A percentile compares a stretch with the other conserved stretches of the same genome.
Evolutionary conservation across 2,329 filamentous ascomycete species (phyloP).

Genomic region (Colletotrichum sojae): DNA sequence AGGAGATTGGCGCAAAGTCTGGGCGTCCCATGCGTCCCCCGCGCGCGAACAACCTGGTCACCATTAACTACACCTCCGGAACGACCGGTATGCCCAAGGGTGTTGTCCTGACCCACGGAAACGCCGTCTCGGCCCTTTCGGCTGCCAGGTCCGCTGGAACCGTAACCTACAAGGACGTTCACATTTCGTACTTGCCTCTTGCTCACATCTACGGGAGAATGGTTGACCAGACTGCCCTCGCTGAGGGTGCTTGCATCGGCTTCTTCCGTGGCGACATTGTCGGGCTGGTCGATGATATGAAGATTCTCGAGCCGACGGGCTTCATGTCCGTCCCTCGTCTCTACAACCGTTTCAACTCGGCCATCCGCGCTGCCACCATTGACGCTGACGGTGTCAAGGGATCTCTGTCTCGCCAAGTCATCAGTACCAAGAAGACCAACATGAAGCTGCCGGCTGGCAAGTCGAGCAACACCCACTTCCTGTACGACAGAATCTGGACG

Average conservation of each 20-base stretch:
- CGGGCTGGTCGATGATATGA: slow-evolving; percentile 91
- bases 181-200: slow-evolving; percentile 90
- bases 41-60: slow-evolving; percentile 81
- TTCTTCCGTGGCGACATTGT: slow-evolving; percentile 95
- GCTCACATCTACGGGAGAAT: slow-evolving; percentile 95
- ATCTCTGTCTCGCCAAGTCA: slow-evolving; percentile 82
- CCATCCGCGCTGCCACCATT: slow-evolving; percentile 83
- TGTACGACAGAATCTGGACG: slow-evolving; percentile 92
- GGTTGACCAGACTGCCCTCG: slow-evolving; percentile 81
- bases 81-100: slow-evolving; percentile 89
- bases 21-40: slow-evolving; percentile 81
- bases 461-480: slow-evolving; percentile 82
- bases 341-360: slow-evolving; percentile 90
- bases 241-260: slow-evolving; percentile 81
- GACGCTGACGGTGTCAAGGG: slow-evolving; percentile 86
- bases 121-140: slow-evolving; percentile 81
- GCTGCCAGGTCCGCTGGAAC: slow-evolving; percentile 70
- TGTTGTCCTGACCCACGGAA: slow-evolving; percentile 85
- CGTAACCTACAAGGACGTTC: slow-evolving; percentile 69
- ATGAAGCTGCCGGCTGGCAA: slow-evolving; percentile 80
- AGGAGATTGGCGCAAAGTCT: slow-evolving; percentile 81
- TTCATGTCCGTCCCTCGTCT: slow-evolving; percentile 93
- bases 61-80: slow-evolving; percentile 92
- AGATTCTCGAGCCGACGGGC: slow-evolving; percentile 84
- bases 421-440: slow-evolving; percentile 83